phyloP scores from a whole-genome alignment of 23 red algal species.

The Chondrus crispus region DNA sequence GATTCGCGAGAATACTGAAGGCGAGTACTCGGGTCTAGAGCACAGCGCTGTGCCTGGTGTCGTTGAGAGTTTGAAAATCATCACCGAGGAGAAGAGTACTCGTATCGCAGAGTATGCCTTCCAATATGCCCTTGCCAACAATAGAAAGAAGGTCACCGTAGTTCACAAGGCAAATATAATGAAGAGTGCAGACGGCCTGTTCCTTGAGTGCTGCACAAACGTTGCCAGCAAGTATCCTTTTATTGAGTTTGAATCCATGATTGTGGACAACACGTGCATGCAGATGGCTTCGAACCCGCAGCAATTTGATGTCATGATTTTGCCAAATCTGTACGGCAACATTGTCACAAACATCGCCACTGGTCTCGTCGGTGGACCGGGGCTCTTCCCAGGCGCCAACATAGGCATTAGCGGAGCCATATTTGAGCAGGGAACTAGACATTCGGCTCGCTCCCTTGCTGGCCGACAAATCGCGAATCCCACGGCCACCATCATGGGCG shows the following conservation, averaged over 20 bases:
- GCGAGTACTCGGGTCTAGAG: constrained; percentile 97
- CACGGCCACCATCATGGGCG: constrained; percentile 81
- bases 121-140: constrained; percentile 80
- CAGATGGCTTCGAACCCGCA: constrained; percentile 84
- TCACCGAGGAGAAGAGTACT: constrained; percentile 65
- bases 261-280: constrained; percentile 96
- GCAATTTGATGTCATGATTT: constrained; percentile 95
- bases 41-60: constrained; percentile 88
- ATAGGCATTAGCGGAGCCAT: constrained; percentile 76
- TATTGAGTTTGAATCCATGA: constrained; percentile 92
- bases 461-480: constrained; percentile 89
- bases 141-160: constrained; percentile 85
- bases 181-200: constrained; percentile 92
- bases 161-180: constrained; percentile 99
- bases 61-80: constrained; percentile 94
- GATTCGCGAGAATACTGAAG: constrained; percentile 99
- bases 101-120: constrained; percentile 94
- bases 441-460: constrained; percentile 78
- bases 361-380: constrained; percentile 85
- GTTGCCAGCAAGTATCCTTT: constrained; percentile 88
- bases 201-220: constrained; percentile 72
- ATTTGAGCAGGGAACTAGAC: constrained; percentile 90
- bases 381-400: constrained; percentile 91
- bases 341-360: constrained; percentile 89
- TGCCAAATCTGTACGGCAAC: constrained; percentile 98